Evolutionary conservation across 2,329 filamentous ascomycete species (phyloP), one percentile per base, ranked within the genome.

Genomic region (Teratosphaeria pseudoeucalypti): DNA sequence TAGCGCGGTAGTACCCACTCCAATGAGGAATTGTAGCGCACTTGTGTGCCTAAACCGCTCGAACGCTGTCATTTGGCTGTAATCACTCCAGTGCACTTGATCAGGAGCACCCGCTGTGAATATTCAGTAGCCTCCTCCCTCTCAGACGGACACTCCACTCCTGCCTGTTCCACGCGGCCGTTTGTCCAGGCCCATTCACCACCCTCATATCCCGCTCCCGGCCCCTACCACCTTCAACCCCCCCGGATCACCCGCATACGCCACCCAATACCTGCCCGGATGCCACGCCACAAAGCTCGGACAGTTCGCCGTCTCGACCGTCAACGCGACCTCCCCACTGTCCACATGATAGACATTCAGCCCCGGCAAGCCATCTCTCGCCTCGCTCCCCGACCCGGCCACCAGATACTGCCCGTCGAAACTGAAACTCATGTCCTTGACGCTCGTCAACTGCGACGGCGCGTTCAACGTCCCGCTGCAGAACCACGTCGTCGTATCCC

Each of bases 401-500:
- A 86, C 84, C 27, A 92, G 76, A 69, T 86, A 92, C 67, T 83
- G 85, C 1, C 89, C 88, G 67, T 92, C 88, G 73, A 88, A 92
- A 16, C 84, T 88, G 70, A 92, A 92, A 68, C 86, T 85, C 59
- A 92, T 79, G 69, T 83, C 88, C 68, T 83, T 81, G 32, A 92
- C 85, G 2, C 87, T 84, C 23, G 62, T 63, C 6, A 32, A 19
- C 47, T 62, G 60, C 6, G n/a, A 34, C 7, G 55, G 55, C 39
- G 55, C 39, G 23, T 56, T 39, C 52, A 91, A 78, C 1, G 87
- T 90, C 61, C 85, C 81, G 67, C 86, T 82, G 69, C 88, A 91
- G 59, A 89, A 83, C 87, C 88, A 91, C 65, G 89, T 85, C 49
- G 81, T 80, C 3, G 88, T 91, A 67, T 92, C 88, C 86, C 88